These are phyloP conservation scores for Narthecium ossifragum DNA, from an alignment of 106 monocot species.

Conservation along the genomic window DNA sequence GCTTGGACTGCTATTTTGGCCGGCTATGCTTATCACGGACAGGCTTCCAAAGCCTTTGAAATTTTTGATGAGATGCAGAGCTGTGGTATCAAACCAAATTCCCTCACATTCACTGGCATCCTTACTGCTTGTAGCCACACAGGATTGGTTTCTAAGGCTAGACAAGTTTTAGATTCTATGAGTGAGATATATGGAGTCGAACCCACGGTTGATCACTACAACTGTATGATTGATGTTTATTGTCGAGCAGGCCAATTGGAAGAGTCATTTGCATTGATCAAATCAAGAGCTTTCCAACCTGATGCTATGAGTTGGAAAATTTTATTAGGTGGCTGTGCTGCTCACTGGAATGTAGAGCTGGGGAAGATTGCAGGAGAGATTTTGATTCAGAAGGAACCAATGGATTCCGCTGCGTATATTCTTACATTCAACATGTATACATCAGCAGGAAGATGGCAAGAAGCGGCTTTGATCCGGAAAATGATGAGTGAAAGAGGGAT, in stretches of 20 bases:
- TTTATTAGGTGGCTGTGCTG: slow-evolving; percentile 11
- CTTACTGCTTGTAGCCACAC: slow-evolving; percentile 26
- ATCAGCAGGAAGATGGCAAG: slow-evolving; percentile 13
- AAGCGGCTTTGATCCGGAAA: slow-evolving; percentile 22
- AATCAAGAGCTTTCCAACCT: slow-evolving; percentile 21
- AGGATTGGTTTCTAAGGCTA: slow-evolving; percentile 20
- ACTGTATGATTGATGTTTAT: slow-evolving; percentile 33
- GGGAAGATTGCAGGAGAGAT: slow-evolving; percentile 23
- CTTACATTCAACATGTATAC: slow-evolving; percentile 26
- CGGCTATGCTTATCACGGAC: slow-evolving; percentile 28
- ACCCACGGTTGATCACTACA: slow-evolving; percentile 22
- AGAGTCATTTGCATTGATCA: slow-evolving; percentile 24
- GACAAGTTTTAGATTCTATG: slow-evolving; percentile 20
- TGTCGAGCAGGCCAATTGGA: slow-evolving; percentile 23
- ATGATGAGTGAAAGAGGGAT: slow-evolving; percentile 28
- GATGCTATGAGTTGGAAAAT: slow-evolving; percentile 26
- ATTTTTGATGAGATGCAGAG: slow-evolving; percentile 23
- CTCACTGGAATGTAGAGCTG: slow-evolving; percentile 8
- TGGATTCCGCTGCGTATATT: slow-evolving; percentile 21
- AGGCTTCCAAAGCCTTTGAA: slow-evolving; percentile 16
- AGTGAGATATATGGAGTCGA: slow-evolving; percentile 12
- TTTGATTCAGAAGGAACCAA: slow-evolving; percentile 10
- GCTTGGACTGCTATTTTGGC: slow-evolving; percentile 29
- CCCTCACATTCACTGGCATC: slow-evolving; percentile 19
- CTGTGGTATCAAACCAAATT: slow-evolving; percentile 19